Evolutionary conservation across 2,329 filamentous ascomycete genomes (phyloP).

Genomic region (Alternaria sp.): DNA sequence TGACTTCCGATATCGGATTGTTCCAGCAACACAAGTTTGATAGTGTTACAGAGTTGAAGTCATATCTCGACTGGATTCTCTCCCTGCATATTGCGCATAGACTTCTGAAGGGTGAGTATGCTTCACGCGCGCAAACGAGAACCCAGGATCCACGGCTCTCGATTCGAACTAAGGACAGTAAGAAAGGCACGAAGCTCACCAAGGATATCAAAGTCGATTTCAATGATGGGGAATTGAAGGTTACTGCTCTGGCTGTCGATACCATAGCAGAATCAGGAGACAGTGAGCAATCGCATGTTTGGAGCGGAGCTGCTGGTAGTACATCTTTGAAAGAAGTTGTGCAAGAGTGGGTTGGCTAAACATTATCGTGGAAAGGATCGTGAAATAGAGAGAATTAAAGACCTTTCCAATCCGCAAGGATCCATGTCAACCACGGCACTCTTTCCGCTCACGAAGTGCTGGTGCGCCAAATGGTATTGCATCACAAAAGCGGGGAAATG

Average conservation of each 20-base stretch:
- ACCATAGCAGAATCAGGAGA: constrained; percentile 15
- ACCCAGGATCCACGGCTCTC: constrained; percentile 34
- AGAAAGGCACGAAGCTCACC: constrained; percentile 26
- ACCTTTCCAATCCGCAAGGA: not conserved
- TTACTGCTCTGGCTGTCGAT: constrained; percentile 16
- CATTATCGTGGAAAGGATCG: not conserved
- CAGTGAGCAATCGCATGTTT: constrained; percentile 29
- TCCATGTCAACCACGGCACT: not conserved
- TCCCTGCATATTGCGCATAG: constrained; percentile 43
- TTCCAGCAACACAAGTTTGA: constrained; percentile 42
- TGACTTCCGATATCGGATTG: constrained; percentile 39
- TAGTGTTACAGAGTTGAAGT: constrained; percentile 36
- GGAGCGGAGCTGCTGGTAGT: constrained; percentile 30
- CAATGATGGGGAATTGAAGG: constrained; percentile 26
- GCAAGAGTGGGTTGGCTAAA: constrained; percentile 34
- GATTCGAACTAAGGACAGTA: constrained; percentile 31
- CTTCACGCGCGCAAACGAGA: constrained; percentile 26
- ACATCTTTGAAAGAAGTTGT: constrained; percentile 33
- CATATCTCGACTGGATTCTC: constrained; percentile 46
- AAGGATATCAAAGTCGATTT: constrained; percentile 35
- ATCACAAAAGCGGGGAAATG: constrained; percentile 16
- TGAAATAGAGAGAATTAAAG: not conserved
- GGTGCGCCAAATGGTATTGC: constrained; percentile 1
- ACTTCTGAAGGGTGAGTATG: constrained; percentile 36
- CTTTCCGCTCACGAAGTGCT: not conserved